These are phyloP conservation scores for Chloromonas sp. DNA, from an alignment of 163 green algal genomes.

Conservation along the genomic window DNA sequence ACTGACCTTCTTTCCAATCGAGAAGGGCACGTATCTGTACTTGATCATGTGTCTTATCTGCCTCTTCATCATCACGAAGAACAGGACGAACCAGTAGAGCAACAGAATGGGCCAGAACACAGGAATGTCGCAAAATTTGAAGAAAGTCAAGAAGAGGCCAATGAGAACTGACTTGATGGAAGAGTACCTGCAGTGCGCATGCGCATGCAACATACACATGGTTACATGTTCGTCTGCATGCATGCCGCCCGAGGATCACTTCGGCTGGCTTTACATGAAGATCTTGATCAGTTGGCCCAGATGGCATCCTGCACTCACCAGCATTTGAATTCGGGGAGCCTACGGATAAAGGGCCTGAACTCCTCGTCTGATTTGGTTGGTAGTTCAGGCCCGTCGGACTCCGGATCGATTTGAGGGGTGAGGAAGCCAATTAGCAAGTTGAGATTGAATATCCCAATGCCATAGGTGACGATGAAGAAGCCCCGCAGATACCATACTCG, in stretches of 20 bases:
- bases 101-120: conserved; percentile 99
- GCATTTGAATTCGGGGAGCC: conserved; percentile 98
- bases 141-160: conserved; percentile 88
- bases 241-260: no score
- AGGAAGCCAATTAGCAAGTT: conserved; percentile 98
- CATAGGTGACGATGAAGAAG: conserved; percentile 99
- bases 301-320: conserved; percentile 51
- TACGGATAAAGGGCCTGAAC: conserved; percentile 95
- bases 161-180: conserved; percentile 77
- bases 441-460: conserved; percentile 95
- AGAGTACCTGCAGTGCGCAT: conserved; percentile 58
- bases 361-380: conserved; percentile 90
- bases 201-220: no score
- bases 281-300: conserved; percentile 5
- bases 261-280: no score
- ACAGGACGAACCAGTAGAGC: conserved; percentile 87
- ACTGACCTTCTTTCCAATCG: conserved; percentile 86
- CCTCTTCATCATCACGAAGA: conserved; percentile 96
- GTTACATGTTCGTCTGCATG: no score
- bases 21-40: conserved; percentile 95
- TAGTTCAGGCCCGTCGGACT: conserved; percentile 86
- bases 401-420: conserved; percentile 80
- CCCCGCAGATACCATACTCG: conserved; percentile 70
- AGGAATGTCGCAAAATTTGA: conserved; percentile 83
- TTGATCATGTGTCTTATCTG: conserved; percentile 99